phyloP scores from a whole-genome alignment of 208 protist species.

The Sergeia podlipaevii region DNA sequence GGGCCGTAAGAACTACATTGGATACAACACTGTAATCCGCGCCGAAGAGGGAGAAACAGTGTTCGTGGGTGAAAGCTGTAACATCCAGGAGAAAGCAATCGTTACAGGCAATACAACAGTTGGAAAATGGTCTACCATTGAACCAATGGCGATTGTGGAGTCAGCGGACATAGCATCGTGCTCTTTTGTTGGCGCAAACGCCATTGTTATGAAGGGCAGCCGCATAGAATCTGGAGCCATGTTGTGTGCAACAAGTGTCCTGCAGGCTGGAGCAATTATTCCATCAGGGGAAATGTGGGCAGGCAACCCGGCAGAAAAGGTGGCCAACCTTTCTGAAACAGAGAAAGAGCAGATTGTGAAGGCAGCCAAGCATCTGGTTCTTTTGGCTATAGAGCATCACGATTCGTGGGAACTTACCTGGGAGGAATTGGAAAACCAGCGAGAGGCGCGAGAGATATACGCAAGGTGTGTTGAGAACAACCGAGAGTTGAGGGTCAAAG shows the following conservation, averaged over 20 bases:
- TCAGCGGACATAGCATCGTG: slow-evolving; percentile 82
- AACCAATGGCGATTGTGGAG: slow-evolving; percentile 89
- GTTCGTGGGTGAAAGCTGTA: slow-evolving; percentile 86
- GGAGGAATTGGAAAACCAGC: slow-evolving; percentile 84
- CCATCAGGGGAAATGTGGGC: slow-evolving; percentile 92
- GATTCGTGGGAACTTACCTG: slow-evolving; percentile 89
- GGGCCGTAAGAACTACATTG: slow-evolving; percentile 88
- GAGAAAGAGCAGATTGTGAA: slow-evolving; percentile 88
- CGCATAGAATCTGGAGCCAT: slow-evolving; percentile 85
- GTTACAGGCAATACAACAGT: slow-evolving; percentile 82
- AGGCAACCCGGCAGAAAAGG: slow-evolving; percentile 87
- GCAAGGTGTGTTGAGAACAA: slow-evolving; percentile 64
- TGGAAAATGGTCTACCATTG: slow-evolving; percentile 87
- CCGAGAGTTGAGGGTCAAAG: slow-evolving; percentile 69
- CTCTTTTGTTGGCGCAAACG: slow-evolving; percentile 84
- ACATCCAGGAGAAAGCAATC: slow-evolving; percentile 87
- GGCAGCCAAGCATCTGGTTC: slow-evolving; percentile 87
- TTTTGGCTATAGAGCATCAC: slow-evolving; percentile 85
- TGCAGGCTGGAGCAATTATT: slow-evolving; percentile 81
- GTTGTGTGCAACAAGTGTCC: slow-evolving; percentile 83
- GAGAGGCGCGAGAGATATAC: slow-evolving; percentile 68
- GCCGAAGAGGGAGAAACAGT: slow-evolving; percentile 78
- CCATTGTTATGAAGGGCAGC: slow-evolving; percentile 82
- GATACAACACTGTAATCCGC: slow-evolving; percentile 86
- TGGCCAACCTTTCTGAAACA: slow-evolving; percentile 82